Evolutionary conservation across 805 yeast genomes (phyloP).

Genomic region (Nakazawaea ambrosiae): DNA sequence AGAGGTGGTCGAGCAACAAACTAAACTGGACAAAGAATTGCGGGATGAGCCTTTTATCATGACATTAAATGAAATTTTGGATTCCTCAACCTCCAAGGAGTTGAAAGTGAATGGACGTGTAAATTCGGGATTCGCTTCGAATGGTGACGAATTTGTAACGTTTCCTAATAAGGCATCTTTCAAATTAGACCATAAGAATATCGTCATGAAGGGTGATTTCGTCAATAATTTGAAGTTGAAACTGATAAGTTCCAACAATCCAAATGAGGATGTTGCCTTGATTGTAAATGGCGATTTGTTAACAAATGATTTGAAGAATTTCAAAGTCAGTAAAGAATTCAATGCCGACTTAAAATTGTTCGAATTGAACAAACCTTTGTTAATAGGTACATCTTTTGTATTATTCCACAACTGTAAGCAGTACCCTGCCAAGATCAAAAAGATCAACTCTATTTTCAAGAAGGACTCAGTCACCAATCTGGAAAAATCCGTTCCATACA

Average conservation of each 20-base stretch:
- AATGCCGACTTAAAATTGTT: conserved; percentile 58
- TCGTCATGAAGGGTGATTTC: conserved; percentile 49
- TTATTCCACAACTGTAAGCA: conserved; percentile 71
- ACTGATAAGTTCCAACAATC: conserved; percentile 22
- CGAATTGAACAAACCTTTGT: conserved; percentile 61
- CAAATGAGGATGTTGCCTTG: conserved; percentile 32
- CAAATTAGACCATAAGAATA: conserved; percentile 30
- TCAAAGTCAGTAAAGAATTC: conserved; percentile 35
- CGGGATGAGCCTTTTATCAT: conserved; percentile 42
- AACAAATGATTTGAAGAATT: conserved; percentile 20
- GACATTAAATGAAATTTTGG: conserved; percentile 56
- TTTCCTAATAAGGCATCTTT: conserved; percentile 44
- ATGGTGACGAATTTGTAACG: conserved; percentile 56
- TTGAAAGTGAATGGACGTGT: conserved; percentile 58
- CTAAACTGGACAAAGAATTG: conserved; percentile 9
- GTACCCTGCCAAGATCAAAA: conserved; percentile 58
- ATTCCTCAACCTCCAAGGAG: conserved; percentile 40
- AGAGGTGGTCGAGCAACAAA: conserved; percentile 16
- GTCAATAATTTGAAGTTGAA: conserved; percentile 35
- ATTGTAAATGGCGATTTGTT: conserved; percentile 60
- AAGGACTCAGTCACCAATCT: conserved; percentile 20
- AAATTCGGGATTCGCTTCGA: conserved; percentile 60
- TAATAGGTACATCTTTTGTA: conserved; percentile 74
- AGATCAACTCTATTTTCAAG: conserved; percentile 30
- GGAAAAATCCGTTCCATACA: conserved; percentile 39